A percentile compares a stretch with the other conserved stretches of the same genome.
phyloP scores from a whole-genome alignment of 192 early-diverging fungal species.

The Radiomyces spectabilis region DNA sequence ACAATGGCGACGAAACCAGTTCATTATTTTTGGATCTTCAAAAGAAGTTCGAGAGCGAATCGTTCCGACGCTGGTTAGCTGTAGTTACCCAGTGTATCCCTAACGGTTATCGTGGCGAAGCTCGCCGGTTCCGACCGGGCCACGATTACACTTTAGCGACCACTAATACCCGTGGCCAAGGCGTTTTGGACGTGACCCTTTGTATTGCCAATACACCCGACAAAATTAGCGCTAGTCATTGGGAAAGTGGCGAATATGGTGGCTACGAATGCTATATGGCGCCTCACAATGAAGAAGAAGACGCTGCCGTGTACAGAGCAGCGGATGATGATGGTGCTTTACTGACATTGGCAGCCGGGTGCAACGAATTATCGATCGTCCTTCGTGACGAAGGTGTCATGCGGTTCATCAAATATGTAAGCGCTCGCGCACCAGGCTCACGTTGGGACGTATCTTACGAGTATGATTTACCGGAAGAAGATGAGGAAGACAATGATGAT shows the following conservation, averaged over 20 bases:
- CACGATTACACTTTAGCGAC: constrained; percentile 78
- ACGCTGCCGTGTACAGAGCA: constrained; percentile 56
- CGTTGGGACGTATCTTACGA: constrained; percentile 71
- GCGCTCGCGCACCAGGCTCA: constrained; percentile 52
- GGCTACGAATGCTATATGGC: constrained; percentile 73
- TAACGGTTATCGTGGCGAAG: constrained; percentile 36
- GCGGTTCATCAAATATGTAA: constrained; percentile 72
- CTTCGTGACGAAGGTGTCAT: constrained; percentile 64
- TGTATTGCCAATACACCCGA: constrained; percentile 38
- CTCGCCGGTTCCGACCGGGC: constrained; percentile 71
- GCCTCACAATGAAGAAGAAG: constrained; percentile 48
- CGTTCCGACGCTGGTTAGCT: constrained; percentile 57
- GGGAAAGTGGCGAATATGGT: constrained; percentile 53
- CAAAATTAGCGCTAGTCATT: constrained; percentile 24
- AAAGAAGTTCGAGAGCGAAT: constrained; percentile 26
- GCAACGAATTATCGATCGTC: constrained; percentile 58
- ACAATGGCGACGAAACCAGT: constrained; percentile 7
- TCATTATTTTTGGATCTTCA: constrained; percentile 25
- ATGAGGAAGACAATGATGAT: constrained; percentile 2
- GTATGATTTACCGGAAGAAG: constrained; percentile 36
- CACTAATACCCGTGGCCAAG: constrained; percentile 33
- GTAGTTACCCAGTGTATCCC: constrained; percentile 45
- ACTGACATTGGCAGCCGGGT: constrained; percentile 53
- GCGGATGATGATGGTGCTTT: constrained; percentile 55
- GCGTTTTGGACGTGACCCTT: constrained; percentile 59